These are phyloP conservation scores for Trametopsis cervina DNA, from an alignment of 768 basidiomycete genomes.

Conservation along the genomic window DNA sequence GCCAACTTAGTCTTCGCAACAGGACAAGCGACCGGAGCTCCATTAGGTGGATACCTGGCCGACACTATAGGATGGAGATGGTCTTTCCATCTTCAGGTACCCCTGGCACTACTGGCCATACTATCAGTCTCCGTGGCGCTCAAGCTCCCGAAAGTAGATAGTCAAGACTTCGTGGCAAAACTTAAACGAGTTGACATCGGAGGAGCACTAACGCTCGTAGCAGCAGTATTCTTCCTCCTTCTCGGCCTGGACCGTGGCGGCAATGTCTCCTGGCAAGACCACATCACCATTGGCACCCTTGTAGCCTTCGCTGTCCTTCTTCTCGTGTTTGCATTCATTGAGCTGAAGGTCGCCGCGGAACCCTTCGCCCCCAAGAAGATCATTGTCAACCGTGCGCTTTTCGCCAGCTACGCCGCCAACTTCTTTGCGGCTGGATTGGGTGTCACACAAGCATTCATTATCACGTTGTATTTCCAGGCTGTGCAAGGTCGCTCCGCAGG, in stretches of 20 bases:
- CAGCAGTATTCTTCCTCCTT: constrained; percentile 50
- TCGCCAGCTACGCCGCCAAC: constrained; percentile 53
- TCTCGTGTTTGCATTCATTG: constrained; percentile 36
- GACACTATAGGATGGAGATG: constrained; percentile 67
- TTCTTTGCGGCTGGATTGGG: constrained; percentile 44
- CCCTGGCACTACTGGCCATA: constrained; percentile 47
- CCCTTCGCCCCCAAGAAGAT: constrained; percentile 55
- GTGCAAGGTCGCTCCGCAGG: constrained; percentile 41
- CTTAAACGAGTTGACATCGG: constrained; percentile 57
- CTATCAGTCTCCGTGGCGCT: constrained; percentile 45
- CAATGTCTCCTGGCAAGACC: constrained; percentile 25
- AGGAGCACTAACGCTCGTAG: constrained; percentile 48
- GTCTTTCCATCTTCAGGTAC: constrained; percentile 58
- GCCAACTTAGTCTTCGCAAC: constrained; percentile 53
- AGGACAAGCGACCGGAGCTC: constrained; percentile 54
- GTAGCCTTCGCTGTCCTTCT: constrained; percentile 11
- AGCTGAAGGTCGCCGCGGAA: constrained; percentile 45
- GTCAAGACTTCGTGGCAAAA: constrained; percentile 39
- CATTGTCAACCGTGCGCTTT: constrained; percentile 39
- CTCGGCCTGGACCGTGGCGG: constrained; percentile 43
- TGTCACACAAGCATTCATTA: constrained; percentile 42
- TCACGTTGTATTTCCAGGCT: constrained; percentile 54
- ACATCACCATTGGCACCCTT: constrained; percentile 17
- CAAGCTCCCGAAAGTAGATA: constrained; percentile 39
- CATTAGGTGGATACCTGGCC: constrained; percentile 53